A percentile compares a stretch with the other conserved stretches of the same genome.
Conservation (phyloP, 371 early-diverging fungal species). For the Mortierella sp. region DNA sequence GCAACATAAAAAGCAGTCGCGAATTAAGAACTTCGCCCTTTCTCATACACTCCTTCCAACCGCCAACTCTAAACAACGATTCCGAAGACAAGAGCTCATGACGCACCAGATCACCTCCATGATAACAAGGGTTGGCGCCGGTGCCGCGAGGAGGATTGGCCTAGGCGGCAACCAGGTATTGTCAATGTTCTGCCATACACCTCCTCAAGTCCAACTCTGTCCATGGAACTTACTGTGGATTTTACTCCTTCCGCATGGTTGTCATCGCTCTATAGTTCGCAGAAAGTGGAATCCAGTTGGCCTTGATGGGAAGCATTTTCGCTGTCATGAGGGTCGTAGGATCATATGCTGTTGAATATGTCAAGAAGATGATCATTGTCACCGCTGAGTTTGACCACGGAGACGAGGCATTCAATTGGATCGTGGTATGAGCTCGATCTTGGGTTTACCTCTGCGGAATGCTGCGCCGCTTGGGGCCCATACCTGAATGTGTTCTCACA, state of each 20-base stretch:
- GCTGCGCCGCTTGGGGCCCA: too few species aligned
- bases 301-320: slow-evolving; percentile 46
- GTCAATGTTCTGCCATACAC: not conserved
- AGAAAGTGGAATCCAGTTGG: slow-evolving; percentile 61
- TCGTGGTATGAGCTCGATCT: slow-evolving; percentile 17
- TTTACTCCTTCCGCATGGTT: too few species aligned
- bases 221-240: too few species aligned
- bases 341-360: slow-evolving; percentile 58
- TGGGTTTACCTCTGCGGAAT: too few species aligned
- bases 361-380: slow-evolving; percentile 66
- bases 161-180: slow-evolving; percentile 61
- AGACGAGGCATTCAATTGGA: slow-evolving; percentile 70
- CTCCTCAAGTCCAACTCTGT: too few species aligned
- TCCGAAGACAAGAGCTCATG: slow-evolving; percentile 8
- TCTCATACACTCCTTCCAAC: not conserved
- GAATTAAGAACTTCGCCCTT: too few species aligned
- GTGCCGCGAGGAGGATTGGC: slow-evolving; percentile 60
- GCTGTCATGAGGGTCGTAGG: slow-evolving; percentile 62
- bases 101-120: slow-evolving; percentile 38
- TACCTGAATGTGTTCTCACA: too few species aligned
- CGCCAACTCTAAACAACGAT: too few species aligned
- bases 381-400: slow-evolving; percentile 70
- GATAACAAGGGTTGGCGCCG: slow-evolving; percentile 24
- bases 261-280: slow-evolving; percentile 55
- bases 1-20: too few species aligned